Evolutionary conservation across 768 basidiomycete species (phyloP), one percentile per base, ranked within the genome.

Genomic region (Panaeolus papilionaceus): DNA sequence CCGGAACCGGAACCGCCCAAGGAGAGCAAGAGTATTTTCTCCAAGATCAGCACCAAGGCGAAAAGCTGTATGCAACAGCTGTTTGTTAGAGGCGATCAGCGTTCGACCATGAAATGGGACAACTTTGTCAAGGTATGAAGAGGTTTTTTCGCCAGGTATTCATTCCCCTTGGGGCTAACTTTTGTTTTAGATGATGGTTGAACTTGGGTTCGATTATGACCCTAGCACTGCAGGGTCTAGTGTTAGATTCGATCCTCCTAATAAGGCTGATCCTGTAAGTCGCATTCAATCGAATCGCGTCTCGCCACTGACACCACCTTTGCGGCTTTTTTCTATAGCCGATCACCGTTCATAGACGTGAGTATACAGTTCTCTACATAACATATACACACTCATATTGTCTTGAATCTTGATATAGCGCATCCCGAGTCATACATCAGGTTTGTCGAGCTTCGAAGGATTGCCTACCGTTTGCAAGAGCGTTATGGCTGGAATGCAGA

Each of bases 211-310:
- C 76, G 78, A 79, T 2, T 89, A 89, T 70, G 88, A 89, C 73
- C 90, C 90, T 4, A 88, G 87, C 67, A 92, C 92, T 2, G 92
- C 92, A 20, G 93, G 93, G 2, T 93, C 92, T 10, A 92, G 91
- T 75, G 93, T 94, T 40, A 85, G 92, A 42, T 94, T 94, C 73
- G 88, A 92, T 76, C 92, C 92, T 61, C 93, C 91, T 18, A 80
- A 88, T 71, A 72, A 74, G 58, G 77, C 79, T 37, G 83, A 83
- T 69, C 72, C 72, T 69, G 82, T 83, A 63, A 54, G 81, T 72
- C n/a, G 20, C 63, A 26, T 42, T n/a, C 20, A 39, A 40, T 18
- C 7, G 9, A 49, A 42, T 38, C 5, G 23, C 16, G 38, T 37
- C 33, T 58, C 33, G 37, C 49, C 62, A 14, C 39, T 66, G 44